Base-by-base conservation (phyloP, 2,329 filamentous ascomycete genomes). In the Apiospora phragmitis region DNA sequence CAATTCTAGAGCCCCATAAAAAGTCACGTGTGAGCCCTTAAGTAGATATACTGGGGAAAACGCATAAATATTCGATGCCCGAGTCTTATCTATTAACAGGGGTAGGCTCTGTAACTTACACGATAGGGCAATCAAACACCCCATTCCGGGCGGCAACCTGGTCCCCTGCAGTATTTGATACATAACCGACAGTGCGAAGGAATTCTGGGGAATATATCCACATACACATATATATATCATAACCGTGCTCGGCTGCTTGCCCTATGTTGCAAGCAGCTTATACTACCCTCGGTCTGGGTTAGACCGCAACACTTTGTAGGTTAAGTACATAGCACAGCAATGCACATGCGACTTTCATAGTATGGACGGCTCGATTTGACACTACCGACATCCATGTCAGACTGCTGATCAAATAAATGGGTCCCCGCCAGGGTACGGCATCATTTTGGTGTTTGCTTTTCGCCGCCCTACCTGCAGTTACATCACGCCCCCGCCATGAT, bases 401-500 rank as follows among this genome's bases (percentile, higher is more conserved):
- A 35, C 35, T 38, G 38, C 55, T 32, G 55, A 35, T 8, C 32
- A 18, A 62, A 62, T 62, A 62, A 62, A 9, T 62, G 55, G 55
- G 32, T 38, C 55, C 18, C 55, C 55, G 55, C 55, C 55, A 62
- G 32, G 51, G 51, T 59, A 59, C 51, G 29, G 51, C 51, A 59
- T 29, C 29, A 32, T 59, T 35, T 21, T 59, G 26, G 26, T 26
- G 21, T 26, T 26, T 51, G 47, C 8, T 51, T 29, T 59, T 59
- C 51, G 51, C 51, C 51, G 51, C 51, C 51, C 55, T 62, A 38
- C 29, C 55, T 62, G 55, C 32, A 38, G 55, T 38, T 62, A 62
- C 55, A 62, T 62, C 55, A 62, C 55, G n/a, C 32, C 55, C 51
- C 55, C 55, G 32, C 55, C 55, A 62, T 38, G 32, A 62, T 62